These are phyloP conservation scores for Glarea lozoyensis DNA, from an alignment of 495 filamentous ascomycete genomes.

Conservation along the genomic window DNA sequence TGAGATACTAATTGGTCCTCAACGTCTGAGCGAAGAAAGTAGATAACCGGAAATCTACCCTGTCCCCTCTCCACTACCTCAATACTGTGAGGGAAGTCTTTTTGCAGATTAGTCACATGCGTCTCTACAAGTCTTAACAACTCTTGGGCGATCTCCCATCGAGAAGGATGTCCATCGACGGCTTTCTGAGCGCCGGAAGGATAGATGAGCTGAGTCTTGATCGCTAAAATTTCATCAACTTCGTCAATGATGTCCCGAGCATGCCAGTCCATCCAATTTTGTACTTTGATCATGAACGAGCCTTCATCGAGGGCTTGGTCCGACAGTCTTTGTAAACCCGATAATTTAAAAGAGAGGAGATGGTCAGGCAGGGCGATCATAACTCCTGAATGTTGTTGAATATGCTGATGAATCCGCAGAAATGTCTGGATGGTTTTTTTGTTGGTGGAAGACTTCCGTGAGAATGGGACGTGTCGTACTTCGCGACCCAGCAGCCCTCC, in stretches of 20 bases:
- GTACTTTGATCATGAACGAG: constrained; percentile 3
- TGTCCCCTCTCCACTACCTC: constrained; percentile 24
- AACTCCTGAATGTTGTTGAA: constrained; percentile 3
- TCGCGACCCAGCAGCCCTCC: constrained; percentile 13
- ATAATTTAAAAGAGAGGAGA: constrained; percentile 12
- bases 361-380: constrained; percentile 14
- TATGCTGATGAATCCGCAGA: constrained; percentile 1
- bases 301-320: constrained; percentile 4
- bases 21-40: constrained; percentile 29
- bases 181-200: constrained; percentile 7
- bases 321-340: constrained; percentile 6
- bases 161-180: constrained; percentile 9
- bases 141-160: constrained; percentile 22
- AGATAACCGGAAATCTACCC: constrained; percentile 30
- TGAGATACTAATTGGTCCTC: constrained; percentile 26
- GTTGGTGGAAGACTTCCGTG: constrained; percentile 6
- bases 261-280: constrained; percentile 5
- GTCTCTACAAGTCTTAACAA: constrained; percentile 31
- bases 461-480: constrained; percentile 12
- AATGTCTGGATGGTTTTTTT: neutral
- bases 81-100: constrained; percentile 27
- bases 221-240: constrained; percentile 6
- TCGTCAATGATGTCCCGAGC: constrained; percentile 8
- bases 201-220: constrained; percentile 13
- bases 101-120: constrained; percentile 23